These are phyloP conservation scores for Fusarium liriodendri DNA, from an alignment of 2,329 filamentous ascomycete genomes.

Conservation along the genomic window DNA sequence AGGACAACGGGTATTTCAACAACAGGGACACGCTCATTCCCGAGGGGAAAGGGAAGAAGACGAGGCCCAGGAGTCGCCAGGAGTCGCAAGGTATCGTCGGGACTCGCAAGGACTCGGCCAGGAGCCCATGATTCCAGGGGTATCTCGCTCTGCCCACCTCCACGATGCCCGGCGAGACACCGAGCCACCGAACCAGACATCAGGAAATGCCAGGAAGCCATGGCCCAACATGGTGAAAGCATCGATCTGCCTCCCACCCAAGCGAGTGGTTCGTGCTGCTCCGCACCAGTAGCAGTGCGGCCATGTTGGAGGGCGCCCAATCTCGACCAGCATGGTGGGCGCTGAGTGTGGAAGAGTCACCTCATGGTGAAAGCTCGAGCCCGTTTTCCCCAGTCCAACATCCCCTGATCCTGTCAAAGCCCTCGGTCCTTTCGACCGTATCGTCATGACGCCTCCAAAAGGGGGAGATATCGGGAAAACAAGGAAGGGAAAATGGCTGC, in stretches of 20 bases:
- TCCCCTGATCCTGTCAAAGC: slow-evolving; percentile 22
- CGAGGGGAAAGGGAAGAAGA: slow-evolving; percentile 24
- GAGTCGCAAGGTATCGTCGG: slow-evolving; percentile 2
- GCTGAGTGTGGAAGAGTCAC: slow-evolving; percentile 20
- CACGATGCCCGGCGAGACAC: slow-evolving; percentile 7
- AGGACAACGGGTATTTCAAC: slow-evolving; percentile 27
- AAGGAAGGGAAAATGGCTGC: not conserved
- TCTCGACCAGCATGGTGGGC: slow-evolving; percentile 12
- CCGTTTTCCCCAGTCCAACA: slow-evolving; percentile 17
- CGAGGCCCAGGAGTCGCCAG: not conserved
- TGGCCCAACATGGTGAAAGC: slow-evolving; percentile 16
- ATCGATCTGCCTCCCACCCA: slow-evolving; percentile 11
- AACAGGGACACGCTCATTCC: slow-evolving; percentile 4
- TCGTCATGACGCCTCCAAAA: slow-evolving; percentile 11
- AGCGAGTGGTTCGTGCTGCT: slow-evolving; percentile 17
- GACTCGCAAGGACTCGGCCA: slow-evolving; percentile 4
- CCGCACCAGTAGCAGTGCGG: slow-evolving; percentile 13
- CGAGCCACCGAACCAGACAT: slow-evolving; percentile 23
- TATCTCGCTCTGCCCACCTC: slow-evolving; percentile 19
- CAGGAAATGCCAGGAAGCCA: slow-evolving; percentile 7
- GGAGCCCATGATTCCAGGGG: slow-evolving; percentile 18
- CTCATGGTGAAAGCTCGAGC: slow-evolving; percentile 28
- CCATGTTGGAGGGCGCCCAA: slow-evolving; percentile 4
- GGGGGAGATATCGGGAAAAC: slow-evolving; percentile 1
- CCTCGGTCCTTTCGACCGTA: slow-evolving; percentile 22